Evolutionary conservation across 768 basidiomycete species (phyloP), one percentile per base, ranked within the genome.

Genomic region (Pisolithus albus): DNA sequence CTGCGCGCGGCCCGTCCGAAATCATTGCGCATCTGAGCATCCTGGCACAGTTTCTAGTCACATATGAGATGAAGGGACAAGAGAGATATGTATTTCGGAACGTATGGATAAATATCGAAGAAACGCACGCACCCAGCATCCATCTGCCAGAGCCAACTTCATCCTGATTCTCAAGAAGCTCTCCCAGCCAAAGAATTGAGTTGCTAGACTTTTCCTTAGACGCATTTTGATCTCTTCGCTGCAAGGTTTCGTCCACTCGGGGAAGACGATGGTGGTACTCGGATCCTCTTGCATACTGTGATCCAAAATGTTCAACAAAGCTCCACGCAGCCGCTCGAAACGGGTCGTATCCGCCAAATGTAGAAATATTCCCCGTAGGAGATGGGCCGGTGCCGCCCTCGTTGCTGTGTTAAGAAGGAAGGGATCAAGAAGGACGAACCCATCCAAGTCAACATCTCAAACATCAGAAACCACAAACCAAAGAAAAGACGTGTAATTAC

Each of bases 131-230:
- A 76, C 76, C 72, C 74, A 70, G 50, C 77, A 77, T 52, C 69
- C 71, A 53, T 68, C 69, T 3, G 75, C 66, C 13, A 74, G 51
- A 7, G 78, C 72, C 49, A 87, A 70, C 40, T 77, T 70, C 72
- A 86, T 72, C 46, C 85, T 75, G 32, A 82, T 66, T 0, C 72
- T 73, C 38, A 80, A 62, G 21, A 86, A 60, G 44, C 64, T 63
- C 47, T 80, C 74, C 73, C 76, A 82, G 1, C 86, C 86, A 60
- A 81, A 88, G 13, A 89, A 65, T 60, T 85, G 78, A 8, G 70
- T 72, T 0, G 69, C 58, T 16, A 88, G 60, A 54, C 82, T 81
- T 15, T 63, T 64, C 41, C 77, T 70, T 53, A 86, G 76, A n/a
- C 71, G 72, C 21, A 52, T 52, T 21, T 72, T 73, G 7, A 80